phyloP scores from a whole-genome alignment of 441 rosid genomes.

The Euphorbia corollata region DNA sequence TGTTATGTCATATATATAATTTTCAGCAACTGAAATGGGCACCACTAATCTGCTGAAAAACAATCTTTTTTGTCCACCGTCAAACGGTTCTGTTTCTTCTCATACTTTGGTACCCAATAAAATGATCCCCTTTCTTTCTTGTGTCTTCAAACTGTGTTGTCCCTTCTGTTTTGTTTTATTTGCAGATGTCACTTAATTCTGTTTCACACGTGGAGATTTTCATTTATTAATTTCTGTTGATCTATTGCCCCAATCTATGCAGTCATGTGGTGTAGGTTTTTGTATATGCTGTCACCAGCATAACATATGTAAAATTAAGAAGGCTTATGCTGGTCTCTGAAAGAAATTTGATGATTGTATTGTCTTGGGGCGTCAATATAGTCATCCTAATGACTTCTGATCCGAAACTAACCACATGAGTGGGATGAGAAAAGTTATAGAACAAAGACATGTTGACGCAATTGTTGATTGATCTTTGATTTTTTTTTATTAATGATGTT shows the following conservation, averaged over 20 bases:
- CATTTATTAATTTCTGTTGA: neutral
- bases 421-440: constrained; percentile 24
- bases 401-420: constrained; percentile 36
- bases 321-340: constrained; percentile 4
- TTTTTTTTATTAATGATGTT: constrained; percentile 1
- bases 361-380: neutral
- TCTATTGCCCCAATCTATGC: neutral
- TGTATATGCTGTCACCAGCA: neutral
- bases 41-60: too few species aligned
- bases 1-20: too few species aligned
- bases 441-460: constrained; percentile 11
- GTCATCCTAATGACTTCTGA: constrained; percentile 1
- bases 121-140: too few species aligned
- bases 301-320: neutral
- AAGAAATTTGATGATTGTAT: constrained; percentile 10
- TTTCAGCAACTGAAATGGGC: too few species aligned
- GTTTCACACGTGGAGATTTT: too few species aligned
- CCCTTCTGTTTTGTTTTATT: too few species aligned
- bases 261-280: neutral
- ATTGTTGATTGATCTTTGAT: constrained; percentile 14
- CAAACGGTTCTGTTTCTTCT: too few species aligned
- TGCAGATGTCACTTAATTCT: too few species aligned
- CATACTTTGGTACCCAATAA: too few species aligned
- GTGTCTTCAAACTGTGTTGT: too few species aligned
- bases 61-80: too few species aligned